These are phyloP conservation scores for Fusarium sp. DNA, from an alignment of 2,329 filamentous ascomycete species.

Conservation along the genomic window DNA sequence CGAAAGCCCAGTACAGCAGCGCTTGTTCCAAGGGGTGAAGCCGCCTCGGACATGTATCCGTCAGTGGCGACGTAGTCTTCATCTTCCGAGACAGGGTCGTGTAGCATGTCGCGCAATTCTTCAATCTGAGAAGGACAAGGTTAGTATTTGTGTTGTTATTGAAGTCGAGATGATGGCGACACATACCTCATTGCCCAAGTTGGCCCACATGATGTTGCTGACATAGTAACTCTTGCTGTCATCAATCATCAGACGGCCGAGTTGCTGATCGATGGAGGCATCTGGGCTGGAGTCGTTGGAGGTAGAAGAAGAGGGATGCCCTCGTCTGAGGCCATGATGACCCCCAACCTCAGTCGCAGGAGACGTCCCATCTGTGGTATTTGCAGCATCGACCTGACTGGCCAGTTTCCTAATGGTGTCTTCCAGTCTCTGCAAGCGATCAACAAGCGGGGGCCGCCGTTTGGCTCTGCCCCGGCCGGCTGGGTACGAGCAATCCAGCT, in stretches of 20 bases:
- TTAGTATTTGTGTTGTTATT: neutral
- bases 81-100: neutral
- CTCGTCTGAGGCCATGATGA: rapidly evolving
- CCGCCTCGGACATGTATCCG: neutral
- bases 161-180: no score
- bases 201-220: slow-evolving; percentile 9
- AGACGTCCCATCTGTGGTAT: neutral
- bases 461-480: slow-evolving; percentile 4
- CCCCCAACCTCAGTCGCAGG: rapidly evolving
- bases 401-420: slow-evolving; percentile 1
- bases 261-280: neutral
- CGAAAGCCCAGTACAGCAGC: neutral
- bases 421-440: slow-evolving; percentile 1
- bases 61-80: neutral
- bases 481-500: neutral
- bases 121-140: neutral
- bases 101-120: slow-evolving; percentile 2
- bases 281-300: neutral
- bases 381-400: neutral
- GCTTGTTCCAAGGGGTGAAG: neutral
- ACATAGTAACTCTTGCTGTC: slow-evolving; percentile 13
- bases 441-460: neutral
- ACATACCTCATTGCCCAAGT: neutral
- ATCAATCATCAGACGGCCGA: slow-evolving; percentile 7
- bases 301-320: no score